phyloP scores from a whole-genome alignment of 331 rosid genomes.

The Malus hybrid region DNA sequence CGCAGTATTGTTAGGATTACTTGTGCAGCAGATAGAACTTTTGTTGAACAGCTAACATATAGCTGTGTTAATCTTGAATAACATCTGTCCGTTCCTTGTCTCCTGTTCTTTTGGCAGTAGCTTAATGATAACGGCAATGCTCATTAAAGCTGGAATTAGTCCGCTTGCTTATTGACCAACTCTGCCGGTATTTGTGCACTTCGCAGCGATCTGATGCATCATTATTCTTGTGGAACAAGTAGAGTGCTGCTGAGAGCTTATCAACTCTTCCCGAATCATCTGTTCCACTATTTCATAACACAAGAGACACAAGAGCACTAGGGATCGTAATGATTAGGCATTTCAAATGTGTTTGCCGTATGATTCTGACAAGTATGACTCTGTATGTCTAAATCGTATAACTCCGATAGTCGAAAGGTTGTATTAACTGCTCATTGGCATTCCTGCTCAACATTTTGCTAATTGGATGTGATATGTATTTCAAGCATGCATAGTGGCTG shows the following conservation, averaged over 20 bases:
- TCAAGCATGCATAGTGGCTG: no score
- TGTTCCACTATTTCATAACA: not conserved
- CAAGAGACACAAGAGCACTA: not conserved
- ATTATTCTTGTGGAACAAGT: conserved; percentile 4
- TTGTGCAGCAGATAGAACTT: not conserved
- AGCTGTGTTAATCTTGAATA: not conserved
- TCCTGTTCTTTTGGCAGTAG: conserved; percentile 3
- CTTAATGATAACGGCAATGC: conserved; percentile 7
- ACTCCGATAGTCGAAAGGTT: not conserved
- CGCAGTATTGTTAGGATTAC: not conserved
- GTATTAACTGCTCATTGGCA: not conserved
- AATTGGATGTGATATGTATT: no score
- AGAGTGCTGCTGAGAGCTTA: not conserved
- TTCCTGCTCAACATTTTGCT: not conserved
- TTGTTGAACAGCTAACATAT: not conserved
- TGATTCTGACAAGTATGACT: not conserved
- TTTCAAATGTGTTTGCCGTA: not conserved
- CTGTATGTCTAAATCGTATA: not conserved
- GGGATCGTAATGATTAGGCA: not conserved
- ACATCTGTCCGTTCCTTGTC: not conserved
- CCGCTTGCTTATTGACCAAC: not conserved
- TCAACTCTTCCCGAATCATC: not conserved
- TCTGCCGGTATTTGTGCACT: not conserved
- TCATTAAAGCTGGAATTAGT: conserved; percentile 4
- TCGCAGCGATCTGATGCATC: not conserved